Percentiles rank a stretch among this genome's conserved stretches.
Evolutionary conservation across 1,284 basidiomycete genomes (phyloP).

Genomic region (Rhodotorula sp.): DNA sequence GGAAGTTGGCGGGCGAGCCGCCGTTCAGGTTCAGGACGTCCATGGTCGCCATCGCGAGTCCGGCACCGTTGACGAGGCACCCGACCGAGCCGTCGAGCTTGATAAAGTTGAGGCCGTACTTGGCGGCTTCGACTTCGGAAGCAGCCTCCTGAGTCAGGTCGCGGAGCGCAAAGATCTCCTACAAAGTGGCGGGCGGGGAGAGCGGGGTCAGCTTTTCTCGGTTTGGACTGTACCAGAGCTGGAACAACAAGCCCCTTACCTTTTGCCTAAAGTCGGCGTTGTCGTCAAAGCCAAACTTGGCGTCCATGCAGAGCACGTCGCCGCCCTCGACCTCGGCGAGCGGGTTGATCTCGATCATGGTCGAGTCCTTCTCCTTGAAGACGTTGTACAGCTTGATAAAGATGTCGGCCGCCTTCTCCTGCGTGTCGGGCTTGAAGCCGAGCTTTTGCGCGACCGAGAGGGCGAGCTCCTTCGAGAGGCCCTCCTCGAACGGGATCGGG

Average conservation of each 20-base stretch:
- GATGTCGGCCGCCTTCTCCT: constrained; percentile 83
- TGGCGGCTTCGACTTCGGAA: constrained; percentile 73
- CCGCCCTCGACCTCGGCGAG: constrained; percentile 94
- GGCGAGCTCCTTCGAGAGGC: constrained; percentile 67
- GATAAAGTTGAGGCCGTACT: constrained; percentile 95
- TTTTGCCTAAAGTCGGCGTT: constrained; percentile 97
- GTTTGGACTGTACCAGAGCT: background rate
- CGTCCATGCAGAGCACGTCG: constrained; percentile 97
- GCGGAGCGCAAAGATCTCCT: constrained; percentile 80
- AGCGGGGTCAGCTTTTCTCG: background rate
- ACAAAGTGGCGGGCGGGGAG: background rate
- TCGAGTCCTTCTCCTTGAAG: constrained; percentile 98
- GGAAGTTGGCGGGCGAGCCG: constrained; percentile 95
- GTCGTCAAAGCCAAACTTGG: constrained; percentile 99
- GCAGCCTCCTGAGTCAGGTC: constrained; percentile 95
- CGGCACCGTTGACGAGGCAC: constrained; percentile 97
- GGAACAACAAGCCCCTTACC: background rate
- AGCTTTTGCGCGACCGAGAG: constrained; percentile 81
- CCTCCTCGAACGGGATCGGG: constrained; percentile 82
- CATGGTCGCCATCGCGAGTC: constrained; percentile 99
- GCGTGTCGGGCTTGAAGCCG: constrained; percentile 74
- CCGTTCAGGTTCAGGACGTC: constrained; percentile 94
- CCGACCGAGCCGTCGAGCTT: constrained; percentile 98
- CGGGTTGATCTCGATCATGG: constrained; percentile 99
- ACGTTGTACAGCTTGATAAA: constrained; percentile 94